Evolutionary conservation across 208 protist species (phyloP).

Genomic region (Tritrichomonas musculus): DNA sequence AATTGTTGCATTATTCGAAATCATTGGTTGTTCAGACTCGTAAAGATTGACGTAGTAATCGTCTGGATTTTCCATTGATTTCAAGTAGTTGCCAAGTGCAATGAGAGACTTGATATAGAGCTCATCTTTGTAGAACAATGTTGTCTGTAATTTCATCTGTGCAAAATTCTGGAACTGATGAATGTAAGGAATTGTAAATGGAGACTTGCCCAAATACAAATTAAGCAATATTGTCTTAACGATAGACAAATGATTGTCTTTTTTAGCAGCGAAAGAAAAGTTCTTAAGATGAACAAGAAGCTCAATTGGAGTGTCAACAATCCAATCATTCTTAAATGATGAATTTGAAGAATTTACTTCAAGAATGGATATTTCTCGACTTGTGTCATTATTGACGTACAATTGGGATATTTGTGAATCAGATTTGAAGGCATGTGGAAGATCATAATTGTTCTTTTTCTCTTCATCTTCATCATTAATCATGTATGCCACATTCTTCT

Average conservation of each 20-base stretch:
- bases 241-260: not conserved
- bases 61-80: too few relatives aligned
- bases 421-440: too few relatives aligned
- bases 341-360: too few relatives aligned
- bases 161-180: not conserved
- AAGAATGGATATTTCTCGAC: not conserved
- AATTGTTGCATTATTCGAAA: too few relatives aligned
- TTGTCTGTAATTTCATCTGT: not conserved
- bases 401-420: too few relatives aligned
- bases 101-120: not conserved
- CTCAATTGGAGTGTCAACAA: not conserved
- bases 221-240: not conserved
- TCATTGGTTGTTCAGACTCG: not conserved
- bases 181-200: not conserved
- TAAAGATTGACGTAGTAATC: not conserved
- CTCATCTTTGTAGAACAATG: not conserved
- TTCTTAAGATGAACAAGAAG: not conserved
- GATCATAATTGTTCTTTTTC: too few relatives aligned
- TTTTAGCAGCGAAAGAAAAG: not conserved
- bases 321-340: not conserved
- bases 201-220: not conserved
- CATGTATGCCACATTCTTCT: too few relatives aligned
- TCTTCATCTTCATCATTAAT: too few relatives aligned
- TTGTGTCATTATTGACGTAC: too few relatives aligned
- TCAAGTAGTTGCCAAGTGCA: too few relatives aligned